A percentile compares a stretch with the other conserved stretches of the same genome.
Evolutionary conservation across 108 stramenopile species (phyloP).

Genomic region (Skeletonema menzelii): DNA sequence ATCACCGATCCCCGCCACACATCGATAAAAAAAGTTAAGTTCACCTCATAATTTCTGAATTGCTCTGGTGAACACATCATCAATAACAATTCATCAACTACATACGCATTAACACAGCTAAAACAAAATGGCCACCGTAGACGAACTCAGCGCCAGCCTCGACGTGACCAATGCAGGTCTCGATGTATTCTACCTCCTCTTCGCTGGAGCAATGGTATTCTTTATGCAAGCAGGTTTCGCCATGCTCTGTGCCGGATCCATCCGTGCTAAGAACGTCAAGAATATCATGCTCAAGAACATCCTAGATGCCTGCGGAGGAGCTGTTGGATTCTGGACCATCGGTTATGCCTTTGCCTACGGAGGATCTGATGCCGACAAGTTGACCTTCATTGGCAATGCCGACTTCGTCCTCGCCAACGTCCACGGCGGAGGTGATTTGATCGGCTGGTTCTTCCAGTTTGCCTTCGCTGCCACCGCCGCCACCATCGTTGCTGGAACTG

Average conservation of each 20-base stretch:
- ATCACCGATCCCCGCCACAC: too few species aligned
- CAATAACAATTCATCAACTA: not conserved
- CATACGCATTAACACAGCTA: not conserved
- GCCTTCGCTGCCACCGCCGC: conserved; percentile 75
- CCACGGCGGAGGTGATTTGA: conserved; percentile 20
- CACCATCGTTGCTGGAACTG: conserved; percentile 65
- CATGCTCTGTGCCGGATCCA: conserved; percentile 72
- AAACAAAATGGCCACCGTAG: not conserved
- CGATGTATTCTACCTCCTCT: conserved; percentile 40
- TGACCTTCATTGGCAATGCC: conserved; percentile 37
- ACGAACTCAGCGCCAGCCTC: not conserved
- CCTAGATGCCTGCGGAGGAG: conserved; percentile 57
- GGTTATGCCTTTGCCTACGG: conserved; percentile 67
- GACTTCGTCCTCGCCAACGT: conserved; percentile 32
- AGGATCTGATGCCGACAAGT: conserved; percentile 10
- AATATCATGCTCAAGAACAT: conserved; percentile 74
- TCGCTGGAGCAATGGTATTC: conserved; percentile 55
- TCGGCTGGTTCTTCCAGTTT: conserved; percentile 84
- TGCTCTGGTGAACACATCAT: not conserved
- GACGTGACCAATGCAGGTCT: conserved; percentile 8
- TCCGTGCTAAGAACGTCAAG: conserved; percentile 61
- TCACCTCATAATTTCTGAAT: not conserved
- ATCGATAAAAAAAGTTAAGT: too few species aligned
- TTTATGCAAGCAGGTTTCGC: conserved; percentile 82
- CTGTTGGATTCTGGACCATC: conserved; percentile 56